phyloP scores from a whole-genome alignment of 116 monocot species.

The Iris pallida region DNA sequence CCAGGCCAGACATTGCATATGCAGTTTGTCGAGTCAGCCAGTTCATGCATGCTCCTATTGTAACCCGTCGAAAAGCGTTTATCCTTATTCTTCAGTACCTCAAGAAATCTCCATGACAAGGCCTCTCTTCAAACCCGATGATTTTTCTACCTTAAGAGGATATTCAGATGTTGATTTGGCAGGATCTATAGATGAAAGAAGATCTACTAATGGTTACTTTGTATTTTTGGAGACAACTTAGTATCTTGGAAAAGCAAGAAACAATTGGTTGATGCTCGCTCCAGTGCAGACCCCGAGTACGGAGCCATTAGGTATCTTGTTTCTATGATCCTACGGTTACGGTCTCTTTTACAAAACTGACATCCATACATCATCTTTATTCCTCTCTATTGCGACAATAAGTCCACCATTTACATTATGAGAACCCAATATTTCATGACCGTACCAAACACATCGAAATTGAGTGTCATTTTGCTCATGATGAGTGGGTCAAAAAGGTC shows the following conservation, averaged over 20 bases:
- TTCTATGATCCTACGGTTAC: background rate
- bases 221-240: background rate
- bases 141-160: background rate
- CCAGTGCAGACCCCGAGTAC: background rate
- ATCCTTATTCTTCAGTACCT: background rate
- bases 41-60: too few relatives aligned
- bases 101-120: too few relatives aligned
- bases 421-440: background rate
- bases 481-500: too few relatives aligned
- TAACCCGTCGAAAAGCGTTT: background rate
- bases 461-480: too few relatives aligned
- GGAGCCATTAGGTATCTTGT: background rate
- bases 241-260: background rate
- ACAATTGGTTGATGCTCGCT: background rate
- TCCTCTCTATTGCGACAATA: background rate
- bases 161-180: background rate
- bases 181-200: too few relatives aligned
- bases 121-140: too few relatives aligned
- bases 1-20: too few relatives aligned
- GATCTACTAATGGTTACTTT: background rate
- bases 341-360: background rate
- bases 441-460: background rate
- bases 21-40: too few relatives aligned
- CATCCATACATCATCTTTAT: background rate
- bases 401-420: background rate